phyloP scores from a whole-genome alignment of 371 early-diverging fungal species.

The Rhizopus microsporus region DNA sequence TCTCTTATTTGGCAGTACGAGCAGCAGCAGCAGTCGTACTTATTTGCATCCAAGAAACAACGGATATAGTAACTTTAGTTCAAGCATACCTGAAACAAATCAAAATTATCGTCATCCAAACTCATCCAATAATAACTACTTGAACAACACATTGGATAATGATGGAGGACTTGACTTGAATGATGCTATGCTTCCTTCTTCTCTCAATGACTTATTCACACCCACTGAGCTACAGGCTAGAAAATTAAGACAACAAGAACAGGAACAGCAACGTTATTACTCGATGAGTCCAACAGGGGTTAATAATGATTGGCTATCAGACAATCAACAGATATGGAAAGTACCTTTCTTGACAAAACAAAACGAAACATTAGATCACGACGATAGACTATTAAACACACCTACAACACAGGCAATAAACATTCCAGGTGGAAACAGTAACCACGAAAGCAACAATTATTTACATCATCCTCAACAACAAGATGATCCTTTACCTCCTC shows the following conservation, averaged over 20 bases:
- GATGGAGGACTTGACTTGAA: constrained; percentile 22
- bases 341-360: constrained; percentile 17
- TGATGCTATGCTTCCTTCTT: constrained; percentile 52
- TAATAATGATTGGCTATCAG: constrained; percentile 1
- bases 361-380: constrained; percentile 10
- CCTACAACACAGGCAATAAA: constrained; percentile 29
- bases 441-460: constrained; percentile 10
- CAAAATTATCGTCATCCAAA: background rate
- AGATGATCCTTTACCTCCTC: constrained; percentile 4
- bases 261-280: background rate
- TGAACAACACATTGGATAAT: background rate
- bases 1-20: constrained; percentile 4
- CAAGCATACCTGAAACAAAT: constrained; percentile 1
- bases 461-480: constrained; percentile 6
- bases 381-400: constrained; percentile 14
- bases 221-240: constrained; percentile 46
- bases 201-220: constrained; percentile 61
- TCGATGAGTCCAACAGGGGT: constrained; percentile 1
- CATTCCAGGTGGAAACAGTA: constrained; percentile 25
- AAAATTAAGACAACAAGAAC: constrained; percentile 33
- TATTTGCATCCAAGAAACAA: constrained; percentile 1
- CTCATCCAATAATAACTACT: too few species aligned
- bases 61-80: background rate
- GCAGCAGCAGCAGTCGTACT: background rate
- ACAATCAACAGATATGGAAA: constrained; percentile 14